phyloP scores from a whole-genome alignment of 192 early-diverging fungal species.

The Rhizophlyctis rosea region DNA sequence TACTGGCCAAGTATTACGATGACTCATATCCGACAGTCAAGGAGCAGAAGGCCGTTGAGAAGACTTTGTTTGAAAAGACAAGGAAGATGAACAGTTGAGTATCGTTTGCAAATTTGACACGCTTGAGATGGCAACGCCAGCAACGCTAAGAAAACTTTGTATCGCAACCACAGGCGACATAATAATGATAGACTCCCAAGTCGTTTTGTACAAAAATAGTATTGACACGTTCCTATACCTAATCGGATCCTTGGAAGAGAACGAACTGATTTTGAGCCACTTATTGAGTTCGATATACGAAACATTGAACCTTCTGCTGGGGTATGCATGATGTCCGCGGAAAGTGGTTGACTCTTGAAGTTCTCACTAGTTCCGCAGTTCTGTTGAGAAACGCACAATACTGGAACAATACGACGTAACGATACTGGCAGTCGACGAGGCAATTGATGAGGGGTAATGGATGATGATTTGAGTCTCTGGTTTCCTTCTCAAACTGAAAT shows the following conservation, averaged over 20 bases:
- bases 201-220: slow-evolving; percentile 78
- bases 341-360: background rate
- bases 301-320: slow-evolving; percentile 74
- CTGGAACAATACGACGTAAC: slow-evolving; percentile 88
- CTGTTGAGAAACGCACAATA: slow-evolving; percentile 72
- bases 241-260: slow-evolving; percentile 83
- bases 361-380: background rate
- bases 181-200: slow-evolving; percentile 78
- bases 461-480: no score
- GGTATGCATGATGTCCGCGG: slow-evolving; percentile 37
- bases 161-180: background rate
- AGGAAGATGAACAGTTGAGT: slow-evolving; percentile 70
- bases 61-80: slow-evolving; percentile 85
- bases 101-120: no score
- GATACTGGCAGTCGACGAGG: slow-evolving; percentile 84
- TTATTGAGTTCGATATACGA: slow-evolving; percentile 80
- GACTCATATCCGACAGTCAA: slow-evolving; percentile 58
- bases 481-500: no score
- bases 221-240: slow-evolving; percentile 88
- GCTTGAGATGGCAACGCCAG: no score
- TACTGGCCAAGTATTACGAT: slow-evolving; percentile 87
- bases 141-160: no score
- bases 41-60: slow-evolving; percentile 87
- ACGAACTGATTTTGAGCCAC: slow-evolving; percentile 78
- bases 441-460: slow-evolving; percentile 93